Evolutionary conservation across 306 rosid genomes (phyloP).

Genomic region (Elaeagnus macrophylla): DNA sequence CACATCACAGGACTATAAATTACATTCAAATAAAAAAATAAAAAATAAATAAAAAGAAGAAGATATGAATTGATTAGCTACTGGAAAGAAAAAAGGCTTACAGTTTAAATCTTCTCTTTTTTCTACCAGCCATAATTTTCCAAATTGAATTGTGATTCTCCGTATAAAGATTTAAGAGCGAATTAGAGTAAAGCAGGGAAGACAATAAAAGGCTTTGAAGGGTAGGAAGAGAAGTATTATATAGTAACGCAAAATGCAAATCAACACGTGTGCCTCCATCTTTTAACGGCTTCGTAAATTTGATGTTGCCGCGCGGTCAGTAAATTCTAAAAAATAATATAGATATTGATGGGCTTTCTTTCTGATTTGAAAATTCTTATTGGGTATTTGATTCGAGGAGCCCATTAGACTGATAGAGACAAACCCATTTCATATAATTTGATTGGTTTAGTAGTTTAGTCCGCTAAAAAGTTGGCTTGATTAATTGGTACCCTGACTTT

Average conservation of each 20-base stretch:
- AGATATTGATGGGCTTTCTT: no score
- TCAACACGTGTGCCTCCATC: conserved; percentile 19
- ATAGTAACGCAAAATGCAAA: conserved; percentile 9
- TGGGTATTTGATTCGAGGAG: no score
- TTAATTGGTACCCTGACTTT: no score
- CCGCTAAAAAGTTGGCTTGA: no score
- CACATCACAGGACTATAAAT: not conserved
- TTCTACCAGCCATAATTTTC: conserved; percentile 47
- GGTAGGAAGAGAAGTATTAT: not conserved
- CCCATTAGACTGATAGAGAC: no score
- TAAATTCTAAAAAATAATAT: no score
- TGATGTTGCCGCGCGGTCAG: no score
- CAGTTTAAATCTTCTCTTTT: conserved; percentile 55
- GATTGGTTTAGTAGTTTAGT: no score
- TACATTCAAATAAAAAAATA: not conserved
- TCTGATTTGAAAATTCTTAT: no score
- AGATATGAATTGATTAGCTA: conserved; percentile 1
- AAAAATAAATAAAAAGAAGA: not conserved
- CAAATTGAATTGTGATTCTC: conserved; percentile 6
- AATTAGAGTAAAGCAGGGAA: not conserved
- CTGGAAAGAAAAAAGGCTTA: conserved; percentile 27
- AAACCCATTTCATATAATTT: no score
- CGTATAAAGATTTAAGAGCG: conserved; percentile 9
- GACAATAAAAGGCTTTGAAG: not conserved
- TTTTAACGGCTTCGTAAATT: conserved; percentile 11